Conservation (phyloP, 305 asterid species). For the Fraxinus floribunda region DNA sequence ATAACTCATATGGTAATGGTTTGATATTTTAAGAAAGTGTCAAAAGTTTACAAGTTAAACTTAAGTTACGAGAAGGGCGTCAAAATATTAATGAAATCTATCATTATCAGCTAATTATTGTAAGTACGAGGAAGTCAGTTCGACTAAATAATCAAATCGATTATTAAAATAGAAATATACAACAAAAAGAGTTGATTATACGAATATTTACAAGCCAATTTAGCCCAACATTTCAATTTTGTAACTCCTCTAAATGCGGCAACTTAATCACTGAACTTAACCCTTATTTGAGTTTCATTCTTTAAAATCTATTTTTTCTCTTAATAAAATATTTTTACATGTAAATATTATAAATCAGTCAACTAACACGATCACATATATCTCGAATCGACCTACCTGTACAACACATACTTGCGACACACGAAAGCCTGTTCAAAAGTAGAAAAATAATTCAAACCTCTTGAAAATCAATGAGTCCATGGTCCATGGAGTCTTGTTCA, state of each 20-base stretch:
- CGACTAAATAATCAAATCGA: too few relatives aligned
- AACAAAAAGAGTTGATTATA: not conserved
- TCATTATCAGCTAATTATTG: not conserved
- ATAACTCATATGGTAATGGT: not conserved
- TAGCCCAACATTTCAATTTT: not conserved
- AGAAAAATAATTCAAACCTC: not conserved
- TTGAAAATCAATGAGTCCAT: not conserved
- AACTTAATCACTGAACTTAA: not conserved
- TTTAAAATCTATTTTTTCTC: too few relatives aligned
- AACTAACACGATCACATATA: too few relatives aligned
- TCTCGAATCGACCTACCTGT: too few relatives aligned
- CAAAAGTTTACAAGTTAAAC: too few relatives aligned
- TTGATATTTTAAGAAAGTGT: not conserved
- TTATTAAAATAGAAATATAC: too few relatives aligned
- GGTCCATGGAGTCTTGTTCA: not conserved
- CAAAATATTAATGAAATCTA: too few relatives aligned
- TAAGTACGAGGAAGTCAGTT: not conserved
- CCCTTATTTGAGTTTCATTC: not conserved
- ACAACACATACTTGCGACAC: not conserved
- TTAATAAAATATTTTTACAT: too few relatives aligned
- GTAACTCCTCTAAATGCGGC: too few relatives aligned
- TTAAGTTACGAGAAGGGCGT: not conserved
- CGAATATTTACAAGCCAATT: not conserved
- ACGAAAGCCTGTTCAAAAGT: not conserved
- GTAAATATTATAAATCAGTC: too few relatives aligned